Evolutionary conservation across 352 stramenopile genomes (phyloP), one percentile per base, ranked within the genome.

Genomic region (Ophiocytium majus): DNA sequence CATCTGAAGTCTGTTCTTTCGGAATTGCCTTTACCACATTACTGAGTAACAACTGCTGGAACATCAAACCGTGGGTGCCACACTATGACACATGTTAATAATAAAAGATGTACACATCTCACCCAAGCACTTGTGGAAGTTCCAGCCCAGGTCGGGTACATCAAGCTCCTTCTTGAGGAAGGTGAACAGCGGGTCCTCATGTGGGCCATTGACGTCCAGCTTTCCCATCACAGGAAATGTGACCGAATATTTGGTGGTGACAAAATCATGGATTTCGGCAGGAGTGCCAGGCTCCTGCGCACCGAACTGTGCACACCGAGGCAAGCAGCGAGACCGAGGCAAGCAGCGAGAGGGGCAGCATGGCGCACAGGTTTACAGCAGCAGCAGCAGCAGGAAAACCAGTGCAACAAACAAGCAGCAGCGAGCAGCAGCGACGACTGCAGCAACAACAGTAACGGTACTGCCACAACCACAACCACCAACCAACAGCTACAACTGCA

Each of bases 201-300:
- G 0, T n/a, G 63, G 32, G n/a, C 90, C 90, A 79, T 90, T 90
- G n/a, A 93, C 91, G 64, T 93, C 86, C 23, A 91, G 88, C 88
- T 94, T 93, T 57, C 81, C 89, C 80, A 94, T 90, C 50, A 94
- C 37, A 0, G 88, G 85, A 66, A 94, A 94, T 0, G 83, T 86
- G 32, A 92, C 83, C 28, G 85, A 86, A 71, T 90, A 93, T 35
- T 92, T 85, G 32, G 90, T 81, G 10, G 85, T 85, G 1, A 91
- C 89, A 36, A 93, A 94, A 17, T 88, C 63, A 10, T 80, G 28
- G 50, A 94, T 94, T 17, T 92, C 87, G 34, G 91, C 89, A 71
- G 82, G 78, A 0, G 90, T 90, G 33, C 91, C 91, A 1, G 91
- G 90, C 85, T 94, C 91, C 66, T 93, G 90, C 14, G 66, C 82